Conservation (phyloP, 148 eudicot species). For the Fallopia convolvulus region DNA sequence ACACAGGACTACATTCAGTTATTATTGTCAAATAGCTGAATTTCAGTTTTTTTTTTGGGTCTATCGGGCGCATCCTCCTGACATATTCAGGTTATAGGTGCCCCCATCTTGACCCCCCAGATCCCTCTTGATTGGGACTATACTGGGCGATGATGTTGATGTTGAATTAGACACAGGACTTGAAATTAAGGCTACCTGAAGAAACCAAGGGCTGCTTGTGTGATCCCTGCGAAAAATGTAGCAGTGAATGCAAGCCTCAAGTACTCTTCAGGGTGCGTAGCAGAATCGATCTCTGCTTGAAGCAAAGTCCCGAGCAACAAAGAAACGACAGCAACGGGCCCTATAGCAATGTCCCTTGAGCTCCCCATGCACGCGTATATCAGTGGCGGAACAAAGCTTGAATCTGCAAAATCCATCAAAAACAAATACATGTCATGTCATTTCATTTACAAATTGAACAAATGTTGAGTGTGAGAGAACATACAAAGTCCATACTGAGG, state of each 20-base stretch:
- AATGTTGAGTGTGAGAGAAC: constrained; percentile 1
- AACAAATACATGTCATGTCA: neutral
- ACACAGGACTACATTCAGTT: too few relatives aligned
- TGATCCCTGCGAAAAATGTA: constrained; percentile 84
- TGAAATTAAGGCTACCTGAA: constrained; percentile 35
- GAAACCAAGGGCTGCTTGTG: constrained; percentile 61
- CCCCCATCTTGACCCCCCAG: too few relatives aligned
- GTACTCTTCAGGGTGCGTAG: constrained; percentile 29
- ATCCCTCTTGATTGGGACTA: too few relatives aligned
- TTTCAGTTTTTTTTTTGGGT: too few relatives aligned
- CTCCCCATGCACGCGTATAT: constrained; percentile 91
- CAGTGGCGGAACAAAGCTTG: constrained; percentile 83
- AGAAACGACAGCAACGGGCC: constrained; percentile 93
- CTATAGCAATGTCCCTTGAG: constrained; percentile 88
- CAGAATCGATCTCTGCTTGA: constrained; percentile 42
- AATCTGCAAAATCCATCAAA: constrained; percentile 30
- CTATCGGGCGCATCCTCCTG: too few relatives aligned
- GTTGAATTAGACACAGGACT: too few relatives aligned
- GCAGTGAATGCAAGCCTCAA: constrained; percentile 76
- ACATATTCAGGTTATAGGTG: too few relatives aligned
- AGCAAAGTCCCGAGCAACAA: constrained; percentile 64
- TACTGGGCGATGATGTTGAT: too few relatives aligned
- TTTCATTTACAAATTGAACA: too few relatives aligned
- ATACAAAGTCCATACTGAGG: constrained; percentile 66
- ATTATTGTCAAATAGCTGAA: too few relatives aligned